Evolutionary conservation across 2,329 filamentous ascomycete species (phyloP).

Genomic region (Calonectria henricotiae): DNA sequence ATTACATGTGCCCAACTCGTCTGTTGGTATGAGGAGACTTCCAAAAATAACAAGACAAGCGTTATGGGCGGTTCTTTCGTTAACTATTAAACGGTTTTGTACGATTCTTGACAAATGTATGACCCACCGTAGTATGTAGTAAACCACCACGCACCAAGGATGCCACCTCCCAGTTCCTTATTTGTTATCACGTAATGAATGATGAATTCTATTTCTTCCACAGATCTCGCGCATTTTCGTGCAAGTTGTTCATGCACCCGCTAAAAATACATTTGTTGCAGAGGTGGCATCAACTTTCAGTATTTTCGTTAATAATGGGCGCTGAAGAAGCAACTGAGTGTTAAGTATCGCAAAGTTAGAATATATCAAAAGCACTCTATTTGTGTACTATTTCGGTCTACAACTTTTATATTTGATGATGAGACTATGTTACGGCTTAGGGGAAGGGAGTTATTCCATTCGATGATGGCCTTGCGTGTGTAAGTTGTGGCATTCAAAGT

Average conservation of each 20-base stretch:
- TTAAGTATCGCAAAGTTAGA: constrained; percentile 56
- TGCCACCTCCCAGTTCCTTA: constrained; percentile 12
- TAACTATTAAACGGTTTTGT: background rate
- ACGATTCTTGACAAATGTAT: too few species aligned
- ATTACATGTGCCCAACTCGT: background rate
- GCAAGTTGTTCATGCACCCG: constrained; percentile 37
- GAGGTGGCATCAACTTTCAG: background rate
- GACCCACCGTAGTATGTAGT: constrained; percentile 40
- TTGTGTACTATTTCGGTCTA: background rate
- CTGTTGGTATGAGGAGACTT: constrained; percentile 25
- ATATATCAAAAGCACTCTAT: constrained; percentile 61
- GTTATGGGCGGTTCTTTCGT: constrained; percentile 30
- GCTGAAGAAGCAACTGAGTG: constrained; percentile 53
- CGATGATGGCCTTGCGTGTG: constrained; percentile 29
- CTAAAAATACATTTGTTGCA: background rate
- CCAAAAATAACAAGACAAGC: constrained; percentile 33
- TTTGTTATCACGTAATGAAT: constrained; percentile 30
- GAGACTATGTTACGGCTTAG: background rate
- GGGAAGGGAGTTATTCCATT: constrained; percentile 35
- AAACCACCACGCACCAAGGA: constrained; percentile 44
- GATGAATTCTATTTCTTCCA: constrained; percentile 35
- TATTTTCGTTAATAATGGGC: constrained; percentile 41
- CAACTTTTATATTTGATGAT: constrained; percentile 27
- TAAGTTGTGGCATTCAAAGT: constrained; percentile 39
- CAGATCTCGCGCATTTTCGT: constrained; percentile 13